phyloP scores from a whole-genome alignment of 2,329 filamentous ascomycete genomes.

The Fusarium buharicum region DNA sequence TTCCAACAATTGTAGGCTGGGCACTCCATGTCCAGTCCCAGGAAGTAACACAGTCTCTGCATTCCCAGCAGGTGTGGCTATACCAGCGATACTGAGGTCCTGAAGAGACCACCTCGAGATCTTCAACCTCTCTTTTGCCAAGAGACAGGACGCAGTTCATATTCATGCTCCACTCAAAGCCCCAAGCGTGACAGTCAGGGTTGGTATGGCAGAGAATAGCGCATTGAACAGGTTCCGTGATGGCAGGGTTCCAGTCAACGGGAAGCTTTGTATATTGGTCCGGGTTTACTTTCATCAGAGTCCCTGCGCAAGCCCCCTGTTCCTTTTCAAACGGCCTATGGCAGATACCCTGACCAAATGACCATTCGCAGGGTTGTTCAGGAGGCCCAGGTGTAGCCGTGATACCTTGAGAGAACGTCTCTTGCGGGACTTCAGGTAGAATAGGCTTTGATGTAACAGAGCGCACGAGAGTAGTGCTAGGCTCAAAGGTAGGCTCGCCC shows the following conservation, averaged over 20 bases:
- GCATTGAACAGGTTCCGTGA: background rate
- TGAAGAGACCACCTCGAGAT: background rate
- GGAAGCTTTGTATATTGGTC: background rate
- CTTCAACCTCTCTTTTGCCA: background rate
- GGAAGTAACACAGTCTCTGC: slow-evolving; percentile 1
- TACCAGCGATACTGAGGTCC: slow-evolving; percentile 3
- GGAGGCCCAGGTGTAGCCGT: background rate
- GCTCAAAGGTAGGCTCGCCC: too few relatives aligned
- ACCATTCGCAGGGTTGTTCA: background rate
- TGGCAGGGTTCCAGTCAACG: background rate
- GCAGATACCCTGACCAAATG: background rate
- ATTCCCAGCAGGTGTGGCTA: slow-evolving; percentile 1
- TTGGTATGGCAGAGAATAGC: slow-evolving; percentile 3
- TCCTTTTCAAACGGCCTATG: background rate
- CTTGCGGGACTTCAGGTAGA: background rate
- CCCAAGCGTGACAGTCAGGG: slow-evolving; percentile 1
- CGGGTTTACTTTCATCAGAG: slow-evolving; percentile 3
- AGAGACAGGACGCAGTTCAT: slow-evolving; percentile 6
- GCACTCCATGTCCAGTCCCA: slow-evolving; percentile 7
- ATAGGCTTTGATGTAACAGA: background rate
- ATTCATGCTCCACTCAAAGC: slow-evolving; percentile 8
- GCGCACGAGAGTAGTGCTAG: background rate
- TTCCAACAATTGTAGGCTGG: background rate
- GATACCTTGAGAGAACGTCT: background rate
- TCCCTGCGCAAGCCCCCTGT: background rate